Conservation (phyloP, 768 basidiomycete genomes). For the Mycena crocata region DNA sequence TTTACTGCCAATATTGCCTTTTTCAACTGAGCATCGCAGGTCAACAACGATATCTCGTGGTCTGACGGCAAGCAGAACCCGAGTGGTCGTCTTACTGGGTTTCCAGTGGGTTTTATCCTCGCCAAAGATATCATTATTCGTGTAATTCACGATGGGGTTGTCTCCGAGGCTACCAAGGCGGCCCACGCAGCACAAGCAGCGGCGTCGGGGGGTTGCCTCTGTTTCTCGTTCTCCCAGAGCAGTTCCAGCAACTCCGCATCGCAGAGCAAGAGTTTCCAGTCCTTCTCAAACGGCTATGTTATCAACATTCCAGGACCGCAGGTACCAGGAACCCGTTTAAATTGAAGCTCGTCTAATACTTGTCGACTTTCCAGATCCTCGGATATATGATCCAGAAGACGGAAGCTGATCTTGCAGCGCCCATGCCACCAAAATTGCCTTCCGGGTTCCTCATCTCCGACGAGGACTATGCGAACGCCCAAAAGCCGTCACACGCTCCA, state of each 20-base stretch:
- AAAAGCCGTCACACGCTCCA: not conserved
- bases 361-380: not conserved
- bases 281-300: conserved; percentile 26
- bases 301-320: conserved; percentile 36
- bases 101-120: conserved; percentile 18
- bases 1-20: too few relatives aligned
- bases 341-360: not conserved
- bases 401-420: conserved; percentile 30
- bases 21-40: conserved; percentile 5
- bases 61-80: not conserved
- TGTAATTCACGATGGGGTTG: not conserved
- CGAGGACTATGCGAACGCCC: conserved; percentile 11
- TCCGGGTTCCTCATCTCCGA: conserved; percentile 19
- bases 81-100: conserved; percentile 15
- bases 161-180: too few relatives aligned
- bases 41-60: conserved; percentile 24
- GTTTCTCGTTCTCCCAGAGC: conserved; percentile 26
- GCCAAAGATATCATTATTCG: conserved; percentile 22
- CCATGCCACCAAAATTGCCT: conserved; percentile 32
- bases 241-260: conserved; percentile 2
- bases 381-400: conserved; percentile 14
- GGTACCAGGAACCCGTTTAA: conserved; percentile 29
- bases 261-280: conserved; percentile 7
- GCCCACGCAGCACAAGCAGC: too few relatives aligned
- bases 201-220: conserved; percentile 25